Evolutionary conservation across 495 filamentous ascomycete genomes (phyloP), one percentile per base, ranked within the genome.

Genomic region (Cercophora newfieldiana): DNA sequence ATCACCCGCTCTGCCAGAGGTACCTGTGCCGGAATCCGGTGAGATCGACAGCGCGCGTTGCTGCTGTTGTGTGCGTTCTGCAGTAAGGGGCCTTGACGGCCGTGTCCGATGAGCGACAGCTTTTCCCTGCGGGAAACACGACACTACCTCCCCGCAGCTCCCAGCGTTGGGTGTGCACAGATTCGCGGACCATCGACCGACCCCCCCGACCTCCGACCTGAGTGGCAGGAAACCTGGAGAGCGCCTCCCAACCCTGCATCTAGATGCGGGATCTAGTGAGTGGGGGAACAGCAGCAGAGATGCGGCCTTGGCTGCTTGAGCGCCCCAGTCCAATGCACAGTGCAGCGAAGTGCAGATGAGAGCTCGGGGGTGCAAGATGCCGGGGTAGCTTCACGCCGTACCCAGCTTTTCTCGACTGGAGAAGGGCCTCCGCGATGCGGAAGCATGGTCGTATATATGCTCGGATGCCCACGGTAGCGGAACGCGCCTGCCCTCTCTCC

Each of bases 231-330:
- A 2, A 26, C 57, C 58, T 24, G 30, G 26, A 8, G 18, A 8
- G 24, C 8, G 25, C 50, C 2, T 24, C 50, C 19, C 21, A 12
- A 22, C 60, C 60, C 65, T 67, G 65, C 65, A 58, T 63, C 29
- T 26, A 24, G 48, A 58, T 60, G 53, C 65, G 53, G 49, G 58
- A 33, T 12, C 44, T 60, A 5, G 18, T 62, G 47, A 56, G 49
- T 56, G 58, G 59, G 58, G 65, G 65, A 49, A 16, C 50, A 47
- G 18, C 37, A 47, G 37, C 58, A 51, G 19, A 60, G 58, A 44
- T 60, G 58, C 31, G 24, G 30, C n/a, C 19, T 25, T 24, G 16
- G 29, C 12, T n/a, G 14, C 26, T 37, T 28, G 31, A 28, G n/a
- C 29, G 24, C 22, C 37, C 58, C 37, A 44, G 37, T 44, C 37